Percentiles rank a stretch among this genome's conserved stretches.
Evolutionary conservation across 805 yeast genomes (phyloP).

Genomic region (Candida ovalis): DNA sequence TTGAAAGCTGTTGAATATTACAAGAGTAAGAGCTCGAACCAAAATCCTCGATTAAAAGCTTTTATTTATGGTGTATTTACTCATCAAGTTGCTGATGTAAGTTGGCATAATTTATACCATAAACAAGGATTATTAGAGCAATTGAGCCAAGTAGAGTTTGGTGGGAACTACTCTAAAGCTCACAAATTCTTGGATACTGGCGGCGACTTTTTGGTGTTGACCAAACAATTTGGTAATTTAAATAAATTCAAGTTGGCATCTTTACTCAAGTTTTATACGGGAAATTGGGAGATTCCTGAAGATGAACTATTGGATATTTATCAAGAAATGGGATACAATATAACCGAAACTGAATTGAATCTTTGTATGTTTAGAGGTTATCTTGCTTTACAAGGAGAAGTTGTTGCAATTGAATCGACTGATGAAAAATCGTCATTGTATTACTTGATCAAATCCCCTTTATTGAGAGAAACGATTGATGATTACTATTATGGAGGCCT

Average conservation of each 20-base stretch:
- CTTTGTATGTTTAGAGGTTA: constrained; percentile 55
- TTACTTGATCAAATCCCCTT: constrained; percentile 36
- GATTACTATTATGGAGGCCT: constrained; percentile 52
- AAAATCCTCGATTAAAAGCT: constrained; percentile 37
- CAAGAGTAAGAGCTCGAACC: constrained; percentile 3
- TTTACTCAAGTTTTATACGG: constrained; percentile 22
- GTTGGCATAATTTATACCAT: constrained; percentile 63
- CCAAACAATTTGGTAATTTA: constrained; percentile 33
- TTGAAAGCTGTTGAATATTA: constrained; percentile 42
- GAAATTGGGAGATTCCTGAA: constrained; percentile 41
- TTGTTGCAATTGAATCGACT: constrained; percentile 17
- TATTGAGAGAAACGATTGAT: constrained; percentile 39
- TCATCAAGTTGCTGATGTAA: constrained; percentile 61
- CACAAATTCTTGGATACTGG: constrained; percentile 58
- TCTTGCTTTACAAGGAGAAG: constrained; percentile 47
- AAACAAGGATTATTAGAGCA: constrained; percentile 52
- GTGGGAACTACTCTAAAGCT: constrained; percentile 44
- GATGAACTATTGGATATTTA: constrained; percentile 42
- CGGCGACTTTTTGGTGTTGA: constrained; percentile 54
- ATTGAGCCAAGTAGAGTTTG: constrained; percentile 51
- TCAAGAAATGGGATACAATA: constrained; percentile 32
- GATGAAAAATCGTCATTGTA: constrained; percentile 8
- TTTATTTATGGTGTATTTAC: constrained; percentile 56
- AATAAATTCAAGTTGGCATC: constrained; percentile 4
- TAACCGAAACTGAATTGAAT: constrained; percentile 33